A percentile compares a stretch with the other conserved stretches of the same genome.
Conservation (phyloP, 805 yeast species). For the Candida easanensis region DNA sequence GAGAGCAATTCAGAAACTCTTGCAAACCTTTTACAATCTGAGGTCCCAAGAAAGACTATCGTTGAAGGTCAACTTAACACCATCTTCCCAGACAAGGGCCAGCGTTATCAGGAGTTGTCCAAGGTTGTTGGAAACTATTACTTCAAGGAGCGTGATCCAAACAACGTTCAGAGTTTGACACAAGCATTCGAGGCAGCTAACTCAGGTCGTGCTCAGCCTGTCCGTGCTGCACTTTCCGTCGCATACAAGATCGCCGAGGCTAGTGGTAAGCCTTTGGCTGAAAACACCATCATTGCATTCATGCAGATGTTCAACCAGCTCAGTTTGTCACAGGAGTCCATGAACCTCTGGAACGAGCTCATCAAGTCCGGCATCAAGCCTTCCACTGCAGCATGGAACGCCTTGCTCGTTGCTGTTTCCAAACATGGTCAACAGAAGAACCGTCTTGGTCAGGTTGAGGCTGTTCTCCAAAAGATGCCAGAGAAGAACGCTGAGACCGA, state of each 20-base stretch:
- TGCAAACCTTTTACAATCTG: slow-evolving; percentile 15
- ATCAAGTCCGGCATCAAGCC: slow-evolving; percentile 38
- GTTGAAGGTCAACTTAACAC: not conserved
- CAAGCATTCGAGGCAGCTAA: slow-evolving; percentile 18
- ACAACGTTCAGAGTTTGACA: slow-evolving; percentile 18
- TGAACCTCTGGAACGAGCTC: slow-evolving; percentile 51
- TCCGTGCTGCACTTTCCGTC: slow-evolving; percentile 16
- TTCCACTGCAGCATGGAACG: slow-evolving; percentile 55
- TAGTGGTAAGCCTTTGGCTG: slow-evolving; percentile 35
- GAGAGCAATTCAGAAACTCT: slow-evolving; percentile 13
- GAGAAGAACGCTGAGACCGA: slow-evolving; percentile 47
- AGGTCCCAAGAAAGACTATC: slow-evolving; percentile 5
- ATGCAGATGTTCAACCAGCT: slow-evolving; percentile 45
- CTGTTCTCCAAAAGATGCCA: slow-evolving; percentile 33
- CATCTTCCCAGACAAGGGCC: slow-evolving; percentile 4
- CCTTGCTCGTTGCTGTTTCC: slow-evolving; percentile 48
- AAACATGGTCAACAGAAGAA: slow-evolving; percentile 24
- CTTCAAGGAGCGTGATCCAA: slow-evolving; percentile 21
- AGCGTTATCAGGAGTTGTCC: slow-evolving; percentile 10
- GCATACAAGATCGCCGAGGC: slow-evolving; percentile 24
- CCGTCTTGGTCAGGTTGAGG: slow-evolving; percentile 37
- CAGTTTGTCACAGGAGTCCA: slow-evolving; percentile 35
- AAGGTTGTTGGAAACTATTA: slow-evolving; percentile 9
- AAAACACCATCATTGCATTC: slow-evolving; percentile 38
- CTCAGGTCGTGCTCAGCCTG: slow-evolving; percentile 15